These are phyloP conservation scores for Phytophthora citricola DNA, from an alignment of 352 stramenopile genomes.

Conservation along the genomic window DNA sequence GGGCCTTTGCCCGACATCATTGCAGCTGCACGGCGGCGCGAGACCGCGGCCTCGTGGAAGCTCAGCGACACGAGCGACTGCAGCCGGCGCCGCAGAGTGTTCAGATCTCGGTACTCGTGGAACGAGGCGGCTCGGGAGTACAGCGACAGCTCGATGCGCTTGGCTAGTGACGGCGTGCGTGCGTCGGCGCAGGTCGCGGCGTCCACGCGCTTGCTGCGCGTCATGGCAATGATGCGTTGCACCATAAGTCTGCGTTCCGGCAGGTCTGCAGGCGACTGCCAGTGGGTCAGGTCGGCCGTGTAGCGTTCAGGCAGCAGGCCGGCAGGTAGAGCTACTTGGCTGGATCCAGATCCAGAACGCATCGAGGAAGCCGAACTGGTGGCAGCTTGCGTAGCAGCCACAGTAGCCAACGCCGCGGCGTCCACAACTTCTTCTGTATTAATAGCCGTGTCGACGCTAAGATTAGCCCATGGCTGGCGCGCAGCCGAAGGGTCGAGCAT, in stretches of 20 bases:
- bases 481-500: slow-evolving; percentile 49
- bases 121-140: slow-evolving; percentile 86
- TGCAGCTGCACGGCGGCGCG: slow-evolving; percentile 44
- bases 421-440: slow-evolving; percentile 11
- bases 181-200: slow-evolving; percentile 46
- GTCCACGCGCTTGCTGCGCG: slow-evolving; percentile 62
- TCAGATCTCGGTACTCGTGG: slow-evolving; percentile 86
- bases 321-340: slow-evolving; percentile 49
- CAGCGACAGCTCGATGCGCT: slow-evolving; percentile 87
- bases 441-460: slow-evolving; percentile 68
- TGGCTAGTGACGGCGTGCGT: slow-evolving; percentile 81
- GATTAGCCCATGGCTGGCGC: slow-evolving; percentile 74
- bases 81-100: slow-evolving; percentile 78
- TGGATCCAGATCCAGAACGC: slow-evolving; percentile 56
- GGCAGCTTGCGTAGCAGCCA: slow-evolving; percentile 20
- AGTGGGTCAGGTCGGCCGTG: slow-evolving; percentile 79
- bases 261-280: slow-evolving; percentile 84
- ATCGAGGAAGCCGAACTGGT: slow-evolving; percentile 42
- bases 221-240: slow-evolving; percentile 90
- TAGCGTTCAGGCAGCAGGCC: slow-evolving; percentile 79
- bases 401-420: slow-evolving; percentile 2
- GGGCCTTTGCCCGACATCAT: slow-evolving; percentile 14
- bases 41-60: slow-evolving; percentile 84
- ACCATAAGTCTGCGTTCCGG: slow-evolving; percentile 85
- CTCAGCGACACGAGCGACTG: slow-evolving; percentile 89